phyloP scores from a whole-genome alignment of 352 stramenopile species.

The Phytophthora crassamura region DNA sequence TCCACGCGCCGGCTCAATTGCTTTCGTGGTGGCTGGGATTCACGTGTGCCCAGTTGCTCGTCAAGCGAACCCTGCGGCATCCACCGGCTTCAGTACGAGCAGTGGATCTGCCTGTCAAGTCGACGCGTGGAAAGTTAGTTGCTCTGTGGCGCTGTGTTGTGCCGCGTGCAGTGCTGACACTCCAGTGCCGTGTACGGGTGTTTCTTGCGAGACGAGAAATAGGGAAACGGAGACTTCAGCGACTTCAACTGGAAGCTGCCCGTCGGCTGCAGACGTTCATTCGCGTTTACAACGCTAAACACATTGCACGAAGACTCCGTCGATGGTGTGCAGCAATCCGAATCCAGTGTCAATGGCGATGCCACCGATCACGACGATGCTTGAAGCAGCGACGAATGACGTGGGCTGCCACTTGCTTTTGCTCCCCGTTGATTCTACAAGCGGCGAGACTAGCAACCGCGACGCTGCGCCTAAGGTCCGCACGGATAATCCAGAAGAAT shows the following conservation, averaged over 20 bases:
- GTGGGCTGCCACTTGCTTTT: conserved; percentile 23
- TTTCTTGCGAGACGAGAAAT: conserved; percentile 39
- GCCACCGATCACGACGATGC: conserved; percentile 28
- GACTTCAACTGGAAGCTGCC: conserved; percentile 28
- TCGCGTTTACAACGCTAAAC: conserved; percentile 45
- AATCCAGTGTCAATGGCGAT: conserved; percentile 65
- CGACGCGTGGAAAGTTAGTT: conserved; percentile 28
- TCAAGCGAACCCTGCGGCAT: conserved; percentile 46
- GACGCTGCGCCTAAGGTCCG: conserved; percentile 33
- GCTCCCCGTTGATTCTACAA: conserved; percentile 18
- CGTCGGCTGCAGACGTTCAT: conserved; percentile 54
- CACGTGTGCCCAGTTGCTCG: conserved; percentile 21
- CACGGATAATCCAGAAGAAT: conserved; percentile 48
- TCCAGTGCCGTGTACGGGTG: conserved; percentile 49
- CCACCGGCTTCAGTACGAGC: conserved; percentile 43
- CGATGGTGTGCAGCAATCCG: conserved; percentile 33
- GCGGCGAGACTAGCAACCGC: conserved; percentile 29
- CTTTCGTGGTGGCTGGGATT: conserved; percentile 56
- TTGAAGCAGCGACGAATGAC: conserved; percentile 31
- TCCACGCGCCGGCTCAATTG: conserved; percentile 43
- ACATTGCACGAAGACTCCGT: conserved; percentile 33
- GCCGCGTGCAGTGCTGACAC: conserved; percentile 22
- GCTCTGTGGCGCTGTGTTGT: conserved; percentile 38
- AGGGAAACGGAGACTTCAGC: conserved; percentile 24
- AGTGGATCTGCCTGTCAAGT: conserved; percentile 48